A percentile compares a stretch with the other conserved stretches of the same genome.
Evolutionary conservation across 306 rosid species (phyloP).

Genomic region (Cicer yamashitae): DNA sequence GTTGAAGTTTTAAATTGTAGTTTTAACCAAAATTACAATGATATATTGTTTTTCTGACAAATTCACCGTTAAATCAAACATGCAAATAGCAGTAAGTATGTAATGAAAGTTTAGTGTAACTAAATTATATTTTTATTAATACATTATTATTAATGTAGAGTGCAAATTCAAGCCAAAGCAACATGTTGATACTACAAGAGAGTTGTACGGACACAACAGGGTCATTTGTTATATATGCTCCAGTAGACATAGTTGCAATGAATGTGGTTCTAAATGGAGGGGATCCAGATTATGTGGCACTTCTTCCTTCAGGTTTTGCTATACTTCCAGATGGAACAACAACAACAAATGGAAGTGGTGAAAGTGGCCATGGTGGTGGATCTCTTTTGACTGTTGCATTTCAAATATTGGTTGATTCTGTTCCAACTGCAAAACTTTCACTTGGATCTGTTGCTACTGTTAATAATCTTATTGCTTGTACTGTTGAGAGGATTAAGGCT

Average conservation of each 20-base stretch:
- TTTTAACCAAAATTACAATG: too few species aligned
- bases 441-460: slow-evolving; percentile 99
- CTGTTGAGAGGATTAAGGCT: slow-evolving; percentile 95
- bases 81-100: too few species aligned
- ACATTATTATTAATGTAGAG: slow-evolving; percentile 57
- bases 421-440: slow-evolving; percentile 90
- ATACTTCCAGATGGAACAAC: slow-evolving; percentile 84
- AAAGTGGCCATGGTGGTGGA: slow-evolving; percentile 70
- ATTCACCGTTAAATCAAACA: too few species aligned
- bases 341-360: slow-evolving; percentile 49
- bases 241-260: slow-evolving; percentile 91
- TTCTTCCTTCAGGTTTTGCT: slow-evolving; percentile 96
- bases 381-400: slow-evolving; percentile 94
- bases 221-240: slow-evolving; percentile 89
- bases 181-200: slow-evolving; percentile 96
- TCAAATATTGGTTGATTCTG: slow-evolving; percentile 92
- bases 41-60: too few species aligned
- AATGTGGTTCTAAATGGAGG: slow-evolving; percentile 91
- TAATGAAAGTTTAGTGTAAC: too few species aligned
- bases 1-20: too few species aligned
- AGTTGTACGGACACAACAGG: slow-evolving; percentile 86
- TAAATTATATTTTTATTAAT: background rate
- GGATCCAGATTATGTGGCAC: slow-evolving; percentile 96
- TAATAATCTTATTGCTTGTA: slow-evolving; percentile 94
- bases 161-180: slow-evolving; percentile 96